Percentiles rank a stretch among this genome's conserved stretches.
Evolutionary conservation across 768 basidiomycete species (phyloP).

Genomic region (Roridomyces roridus): DNA sequence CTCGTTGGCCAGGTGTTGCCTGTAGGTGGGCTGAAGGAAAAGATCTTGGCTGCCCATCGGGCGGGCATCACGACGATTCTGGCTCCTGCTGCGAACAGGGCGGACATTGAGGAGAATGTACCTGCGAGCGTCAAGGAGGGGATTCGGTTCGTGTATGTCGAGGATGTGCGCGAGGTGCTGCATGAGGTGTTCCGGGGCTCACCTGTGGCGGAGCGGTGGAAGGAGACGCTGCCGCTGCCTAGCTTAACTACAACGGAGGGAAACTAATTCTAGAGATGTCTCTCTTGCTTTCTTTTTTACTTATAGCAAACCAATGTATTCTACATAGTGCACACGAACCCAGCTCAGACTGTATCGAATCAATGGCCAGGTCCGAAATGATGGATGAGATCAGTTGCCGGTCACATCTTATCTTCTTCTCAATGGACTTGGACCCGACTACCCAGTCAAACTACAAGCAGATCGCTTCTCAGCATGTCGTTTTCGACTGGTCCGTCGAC

Average conservation of each 20-base stretch:
- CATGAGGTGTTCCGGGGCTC: constrained; percentile 82
- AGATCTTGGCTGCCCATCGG: constrained; percentile 95
- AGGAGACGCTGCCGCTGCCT: constrained; percentile 53
- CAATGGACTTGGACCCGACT: constrained; percentile 56
- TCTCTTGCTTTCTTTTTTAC: neutral
- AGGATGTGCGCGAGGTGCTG: constrained; percentile 89
- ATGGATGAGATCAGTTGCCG: no score
- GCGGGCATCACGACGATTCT: constrained; percentile 94
- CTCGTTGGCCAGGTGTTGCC: constrained; percentile 95
- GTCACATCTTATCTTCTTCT: neutral
- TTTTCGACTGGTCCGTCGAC: constrained; percentile 82
- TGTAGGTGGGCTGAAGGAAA: constrained; percentile 95
- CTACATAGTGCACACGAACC: constrained; percentile 8
- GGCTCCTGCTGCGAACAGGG: constrained; percentile 85
- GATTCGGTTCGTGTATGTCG: constrained; percentile 94
- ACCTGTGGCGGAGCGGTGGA: constrained; percentile 66
- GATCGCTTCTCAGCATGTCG: constrained; percentile 68
- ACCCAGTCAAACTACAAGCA: constrained; percentile 83
- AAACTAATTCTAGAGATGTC: constrained; percentile 11
- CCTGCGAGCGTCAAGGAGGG: constrained; percentile 95
- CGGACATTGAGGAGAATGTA: constrained; percentile 98
- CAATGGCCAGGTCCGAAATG: no score
- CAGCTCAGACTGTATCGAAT: constrained; percentile 21
- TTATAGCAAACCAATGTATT: constrained; percentile 6
- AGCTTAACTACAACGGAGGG: neutral